A percentile compares a stretch with the other conserved stretches of the same genome.
phyloP scores from a whole-genome alignment of 2,329 filamentous ascomycete species.

The Aspergillus sojae region DNA sequence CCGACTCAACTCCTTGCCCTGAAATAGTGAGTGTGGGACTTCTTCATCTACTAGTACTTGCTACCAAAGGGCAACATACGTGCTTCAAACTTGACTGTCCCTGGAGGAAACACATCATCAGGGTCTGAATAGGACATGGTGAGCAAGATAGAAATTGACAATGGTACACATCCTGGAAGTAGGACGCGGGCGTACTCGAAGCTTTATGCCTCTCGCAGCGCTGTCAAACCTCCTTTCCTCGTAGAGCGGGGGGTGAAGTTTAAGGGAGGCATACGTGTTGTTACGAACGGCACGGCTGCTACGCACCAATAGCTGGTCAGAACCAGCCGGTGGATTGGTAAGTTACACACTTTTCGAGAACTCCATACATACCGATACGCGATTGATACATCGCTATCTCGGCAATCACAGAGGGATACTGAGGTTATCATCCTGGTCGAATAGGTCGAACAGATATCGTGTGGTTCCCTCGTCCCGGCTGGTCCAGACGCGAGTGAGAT shows the following conservation, averaged over 20 bases:
- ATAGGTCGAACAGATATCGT: constrained; percentile 1
- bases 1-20: background rate
- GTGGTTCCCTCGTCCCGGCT: background rate
- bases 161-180: background rate
- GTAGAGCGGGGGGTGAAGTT: background rate
- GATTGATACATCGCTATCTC: background rate
- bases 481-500: constrained; percentile 1
- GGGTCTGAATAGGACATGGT: background rate
- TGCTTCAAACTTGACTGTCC: constrained; percentile 20
- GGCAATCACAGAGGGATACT: constrained; percentile 5
- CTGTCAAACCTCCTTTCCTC: background rate
- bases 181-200: background rate
- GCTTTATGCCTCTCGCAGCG: background rate
- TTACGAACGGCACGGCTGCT: background rate
- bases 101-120: background rate
- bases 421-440: background rate
- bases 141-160: background rate
- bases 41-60: constrained; percentile 13
- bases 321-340: background rate
- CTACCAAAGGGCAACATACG: constrained; percentile 7
- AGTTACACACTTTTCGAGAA: background rate
- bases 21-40: background rate
- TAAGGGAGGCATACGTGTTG: background rate
- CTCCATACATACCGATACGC: background rate
- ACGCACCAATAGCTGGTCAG: background rate